Conservation (phyloP, 177 flowering plant genomes). For the Vitis hybrid region DNA sequence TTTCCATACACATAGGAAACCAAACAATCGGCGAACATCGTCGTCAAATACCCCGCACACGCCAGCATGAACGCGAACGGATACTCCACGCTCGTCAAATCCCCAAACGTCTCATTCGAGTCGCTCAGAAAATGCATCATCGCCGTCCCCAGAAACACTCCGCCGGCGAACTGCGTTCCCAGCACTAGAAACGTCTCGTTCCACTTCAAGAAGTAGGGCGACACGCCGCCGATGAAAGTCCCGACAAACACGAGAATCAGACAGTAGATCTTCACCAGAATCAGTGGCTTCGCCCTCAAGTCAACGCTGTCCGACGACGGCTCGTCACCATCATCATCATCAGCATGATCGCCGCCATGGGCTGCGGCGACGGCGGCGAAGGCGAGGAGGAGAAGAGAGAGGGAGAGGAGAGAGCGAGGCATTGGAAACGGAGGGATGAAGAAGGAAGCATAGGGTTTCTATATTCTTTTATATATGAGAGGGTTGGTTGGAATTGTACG, state of each 20-base stretch:
- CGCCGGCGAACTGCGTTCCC: conserved; percentile 88
- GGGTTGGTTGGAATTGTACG: too few relatives aligned
- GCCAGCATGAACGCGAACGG: conserved; percentile 83
- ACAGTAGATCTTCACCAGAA: conserved; percentile 66
- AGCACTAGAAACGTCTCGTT: conserved; percentile 60
- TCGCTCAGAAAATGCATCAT: conserved; percentile 81
- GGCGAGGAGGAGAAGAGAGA: conserved; percentile 27
- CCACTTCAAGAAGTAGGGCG: conserved; percentile 81
- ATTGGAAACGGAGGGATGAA: background rate
- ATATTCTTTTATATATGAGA: background rate
- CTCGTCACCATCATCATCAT: conserved; percentile 20
- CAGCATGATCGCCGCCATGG: conserved; percentile 27
- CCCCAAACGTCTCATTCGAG: conserved; percentile 61
- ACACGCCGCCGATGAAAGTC: conserved; percentile 65
- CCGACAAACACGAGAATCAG: conserved; percentile 57
- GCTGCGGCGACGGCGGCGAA: conserved; percentile 30
- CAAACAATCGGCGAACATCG: conserved; percentile 70
- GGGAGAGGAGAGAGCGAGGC: conserved; percentile 27
- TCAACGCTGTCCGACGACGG: conserved; percentile 11
- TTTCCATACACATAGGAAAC: conserved; percentile 42
- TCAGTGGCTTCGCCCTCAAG: conserved; percentile 48
- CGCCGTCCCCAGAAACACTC: conserved; percentile 80
- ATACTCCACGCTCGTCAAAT: conserved; percentile 49
- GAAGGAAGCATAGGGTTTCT: background rate
- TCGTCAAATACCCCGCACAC: conserved; percentile 63